Evolutionary conservation across 108 stramenopile species (phyloP).

Genomic region (Thalassiosira profunda): DNA sequence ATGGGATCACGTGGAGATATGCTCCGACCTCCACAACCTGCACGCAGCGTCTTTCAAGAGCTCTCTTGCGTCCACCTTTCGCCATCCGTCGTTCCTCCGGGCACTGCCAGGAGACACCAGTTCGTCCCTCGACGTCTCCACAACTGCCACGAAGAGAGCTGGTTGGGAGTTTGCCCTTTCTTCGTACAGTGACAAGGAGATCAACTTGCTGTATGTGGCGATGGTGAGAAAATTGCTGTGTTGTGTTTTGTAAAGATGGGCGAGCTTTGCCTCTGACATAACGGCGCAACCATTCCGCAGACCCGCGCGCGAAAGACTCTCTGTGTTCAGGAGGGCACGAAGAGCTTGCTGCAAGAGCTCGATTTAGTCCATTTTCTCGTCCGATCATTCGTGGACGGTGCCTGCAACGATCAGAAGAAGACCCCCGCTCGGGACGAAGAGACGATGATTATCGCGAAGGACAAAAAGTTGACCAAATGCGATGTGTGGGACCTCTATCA

Average conservation of each 20-base stretch:
- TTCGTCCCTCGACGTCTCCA: background rate
- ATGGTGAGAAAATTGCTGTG: too few relatives aligned
- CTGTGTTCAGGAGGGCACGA: conserved; percentile 10
- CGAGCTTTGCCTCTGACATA: too few relatives aligned
- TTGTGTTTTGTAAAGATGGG: too few relatives aligned
- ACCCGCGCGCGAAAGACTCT: conserved; percentile 36
- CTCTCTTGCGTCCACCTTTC: background rate
- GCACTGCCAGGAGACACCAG: background rate
- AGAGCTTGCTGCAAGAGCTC: conserved; percentile 4
- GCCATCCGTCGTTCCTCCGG: background rate
- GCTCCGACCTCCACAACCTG: conserved; percentile 32
- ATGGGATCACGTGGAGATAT: conserved; percentile 45
- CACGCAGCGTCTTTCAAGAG: background rate
- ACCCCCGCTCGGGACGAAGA: background rate
- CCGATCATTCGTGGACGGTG: background rate
- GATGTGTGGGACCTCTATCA: conserved; percentile 33
- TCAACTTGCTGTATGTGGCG: conserved; percentile 39
- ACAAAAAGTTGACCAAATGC: conserved; percentile 22
- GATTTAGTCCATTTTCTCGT: conserved; percentile 25
- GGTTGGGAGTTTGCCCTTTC: conserved; percentile 24
- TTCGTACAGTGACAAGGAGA: conserved; percentile 4
- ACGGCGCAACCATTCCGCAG: too few relatives aligned
- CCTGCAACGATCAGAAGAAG: background rate
- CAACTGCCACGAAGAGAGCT: background rate
- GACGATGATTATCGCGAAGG: conserved; percentile 6